Conservation (phyloP, 441 rosid genomes). For the Gossypium gossypioides region DNA sequence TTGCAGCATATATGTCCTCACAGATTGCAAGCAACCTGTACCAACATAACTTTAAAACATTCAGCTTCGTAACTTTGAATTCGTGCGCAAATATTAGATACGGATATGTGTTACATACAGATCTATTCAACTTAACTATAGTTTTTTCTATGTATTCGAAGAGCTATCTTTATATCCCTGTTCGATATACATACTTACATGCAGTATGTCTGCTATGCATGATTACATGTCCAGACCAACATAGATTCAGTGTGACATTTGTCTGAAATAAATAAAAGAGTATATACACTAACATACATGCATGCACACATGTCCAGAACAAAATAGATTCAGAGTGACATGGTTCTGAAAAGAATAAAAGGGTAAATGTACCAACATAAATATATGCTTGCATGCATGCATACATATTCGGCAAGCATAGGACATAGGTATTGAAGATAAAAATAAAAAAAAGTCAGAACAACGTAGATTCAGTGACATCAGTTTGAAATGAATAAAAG, state of each 20-base stretch:
- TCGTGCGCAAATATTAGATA: background rate
- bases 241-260: too few relatives aligned
- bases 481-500: background rate
- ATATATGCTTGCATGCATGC: too few relatives aligned
- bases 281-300: background rate
- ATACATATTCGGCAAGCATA: too few relatives aligned
- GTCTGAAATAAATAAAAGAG: too few relatives aligned
- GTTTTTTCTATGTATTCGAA: too few relatives aligned
- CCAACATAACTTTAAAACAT: background rate
- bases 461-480: background rate
- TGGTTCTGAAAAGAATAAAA: too few relatives aligned
- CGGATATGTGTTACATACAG: background rate
- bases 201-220: too few relatives aligned
- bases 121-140: too few relatives aligned
- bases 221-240: too few relatives aligned
- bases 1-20: conserved; percentile 91
- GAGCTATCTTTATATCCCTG: too few relatives aligned
- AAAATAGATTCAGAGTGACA: too few relatives aligned
- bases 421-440: background rate
- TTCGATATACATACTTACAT: background rate
- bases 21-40: conserved; percentile 86
- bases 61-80: background rate
- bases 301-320: background rate
- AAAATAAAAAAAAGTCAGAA: background rate
- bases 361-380: too few relatives aligned